Evolutionary conservation across 2,329 filamentous ascomycete species (phyloP), one percentile per base, ranked within the genome.

Genomic region (Penicillium crustosum): DNA sequence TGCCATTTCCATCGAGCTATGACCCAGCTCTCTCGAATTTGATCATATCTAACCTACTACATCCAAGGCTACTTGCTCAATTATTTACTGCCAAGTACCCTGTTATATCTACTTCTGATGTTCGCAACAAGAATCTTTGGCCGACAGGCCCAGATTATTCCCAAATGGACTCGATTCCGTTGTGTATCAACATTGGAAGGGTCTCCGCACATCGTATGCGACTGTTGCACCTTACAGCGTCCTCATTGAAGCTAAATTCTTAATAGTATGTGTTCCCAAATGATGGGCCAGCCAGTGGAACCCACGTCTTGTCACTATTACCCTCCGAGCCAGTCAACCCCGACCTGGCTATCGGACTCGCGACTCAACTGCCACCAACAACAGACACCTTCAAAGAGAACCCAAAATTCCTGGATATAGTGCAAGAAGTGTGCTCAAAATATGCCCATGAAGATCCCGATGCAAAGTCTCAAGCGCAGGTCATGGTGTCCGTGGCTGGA

Each of bases 401-500:
- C 67, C 78, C 77, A 0, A 71, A 76, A 4, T 87, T 88, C 69
- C 73, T 86, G 21, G 67, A 75, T 12, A 81, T 85, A 50, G 73
- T 88, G 0, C 82, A 86, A 63, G 78, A 80, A 3, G 81, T 86
- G 7, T 74, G 86, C 55, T 72, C 78, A 29, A 72, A 81, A 36
- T 72, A 86, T 67, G 85, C 84, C 1, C 74, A 78, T 21, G 68
- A 80, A 50, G 85, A 88, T 59, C 83, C 83, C 0, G 78, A 80
- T 21, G 80, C 86, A 12, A 76, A 82, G 60, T 81, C 81, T 3
- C 83, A 86, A 71, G 85, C 85, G 4, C 78, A 82, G 39, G 82
- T 84, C 53, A 86, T 85, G 76, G 81, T 81, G 6, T 86, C 83
- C 2, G 81, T 82, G 2, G 79, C 82, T 5, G 85, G 84, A 23